Percentiles rank a stretch among this genome's conserved stretches.
Conservation (phyloP, 208 protist species). For the Zelonia costaricensis region DNA sequence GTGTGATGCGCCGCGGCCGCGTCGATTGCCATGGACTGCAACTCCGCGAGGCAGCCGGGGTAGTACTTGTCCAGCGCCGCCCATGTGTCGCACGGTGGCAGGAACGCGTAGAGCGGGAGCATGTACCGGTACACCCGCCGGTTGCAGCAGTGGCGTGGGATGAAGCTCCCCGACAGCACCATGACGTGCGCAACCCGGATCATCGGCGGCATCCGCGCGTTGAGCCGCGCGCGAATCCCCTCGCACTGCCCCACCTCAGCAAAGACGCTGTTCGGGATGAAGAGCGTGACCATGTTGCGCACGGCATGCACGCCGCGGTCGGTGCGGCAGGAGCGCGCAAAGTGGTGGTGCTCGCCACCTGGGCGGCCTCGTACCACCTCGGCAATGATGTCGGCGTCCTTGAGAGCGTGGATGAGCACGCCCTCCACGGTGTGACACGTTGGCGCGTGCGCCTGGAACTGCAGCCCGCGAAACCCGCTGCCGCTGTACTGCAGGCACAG, state of each 20-base stretch:
- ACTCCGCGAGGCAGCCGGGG: slow-evolving; percentile 19
- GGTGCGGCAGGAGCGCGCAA: slow-evolving; percentile 79
- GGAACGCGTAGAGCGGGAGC: slow-evolving; percentile 75
- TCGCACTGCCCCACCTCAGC: slow-evolving; percentile 31
- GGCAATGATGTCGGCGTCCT: slow-evolving; percentile 55
- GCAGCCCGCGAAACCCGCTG: slow-evolving; percentile 66
- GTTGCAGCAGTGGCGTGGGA: slow-evolving; percentile 78
- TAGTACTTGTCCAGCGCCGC: slow-evolving; percentile 31
- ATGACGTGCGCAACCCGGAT: slow-evolving; percentile 59
- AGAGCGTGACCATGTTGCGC: slow-evolving; percentile 79
- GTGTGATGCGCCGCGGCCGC: slow-evolving; percentile 2
- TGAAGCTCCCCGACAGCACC: slow-evolving; percentile 63
- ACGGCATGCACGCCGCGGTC: slow-evolving; percentile 86
- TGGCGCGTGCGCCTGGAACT: slow-evolving; percentile 76
- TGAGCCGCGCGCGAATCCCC: slow-evolving; percentile 31
- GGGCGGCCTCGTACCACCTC: slow-evolving; percentile 42
- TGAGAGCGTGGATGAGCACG: slow-evolving; percentile 70
- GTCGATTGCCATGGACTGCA: slow-evolving; percentile 7
- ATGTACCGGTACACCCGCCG: slow-evolving; percentile 82
- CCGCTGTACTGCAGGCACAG: slow-evolving; percentile 77
- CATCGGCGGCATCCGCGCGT: slow-evolving; percentile 38
- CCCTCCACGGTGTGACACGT: slow-evolving; percentile 85
- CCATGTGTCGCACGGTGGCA: slow-evolving; percentile 69
- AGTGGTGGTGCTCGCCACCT: slow-evolving; percentile 46
- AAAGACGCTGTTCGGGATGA: slow-evolving; percentile 39